Evolutionary conservation across 345 rosid genomes (phyloP).

Genomic region (Acer campestre): DNA sequence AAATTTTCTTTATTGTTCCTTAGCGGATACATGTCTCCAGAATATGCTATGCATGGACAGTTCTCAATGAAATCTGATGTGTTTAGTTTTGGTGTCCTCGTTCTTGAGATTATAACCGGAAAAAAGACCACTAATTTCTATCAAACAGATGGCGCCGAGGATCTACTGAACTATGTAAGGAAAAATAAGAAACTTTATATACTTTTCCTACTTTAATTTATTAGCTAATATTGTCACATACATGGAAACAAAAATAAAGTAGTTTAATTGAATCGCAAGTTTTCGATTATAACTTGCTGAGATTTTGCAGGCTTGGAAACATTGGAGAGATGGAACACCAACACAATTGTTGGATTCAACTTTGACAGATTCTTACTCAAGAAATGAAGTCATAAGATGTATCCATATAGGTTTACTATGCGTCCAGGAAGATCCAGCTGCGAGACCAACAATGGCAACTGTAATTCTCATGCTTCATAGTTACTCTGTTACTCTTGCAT

Average conservation of each 20-base stretch:
- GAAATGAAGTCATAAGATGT: constrained; percentile 52
- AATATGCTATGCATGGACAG: constrained; percentile 35
- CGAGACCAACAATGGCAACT: constrained; percentile 50
- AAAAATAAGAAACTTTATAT: background rate
- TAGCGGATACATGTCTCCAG: constrained; percentile 36
- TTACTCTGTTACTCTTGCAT: constrained; percentile 34
- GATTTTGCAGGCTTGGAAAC: constrained; percentile 33
- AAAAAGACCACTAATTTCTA: constrained; percentile 18
- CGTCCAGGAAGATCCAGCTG: constrained; percentile 58
- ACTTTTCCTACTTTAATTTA: too few relatives aligned
- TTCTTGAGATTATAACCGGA: constrained; percentile 38
- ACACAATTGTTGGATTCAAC: constrained; percentile 24
- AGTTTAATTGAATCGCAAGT: too few relatives aligned
- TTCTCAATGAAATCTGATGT: constrained; percentile 34
- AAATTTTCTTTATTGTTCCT: too few relatives aligned
- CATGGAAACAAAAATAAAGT: too few relatives aligned
- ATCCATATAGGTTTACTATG: constrained; percentile 60
- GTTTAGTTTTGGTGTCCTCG: constrained; percentile 29
- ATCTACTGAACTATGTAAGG: background rate
- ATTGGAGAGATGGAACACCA: constrained; percentile 26
- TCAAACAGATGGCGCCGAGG: constrained; percentile 10
- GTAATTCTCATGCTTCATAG: constrained; percentile 51
- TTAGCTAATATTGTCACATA: too few relatives aligned
- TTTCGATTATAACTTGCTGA: background rate
- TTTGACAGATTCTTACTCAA: constrained; percentile 18